These are phyloP conservation scores for Medicago arabica DNA, from an alignment of 306 rosid species.

Conservation along the genomic window DNA sequence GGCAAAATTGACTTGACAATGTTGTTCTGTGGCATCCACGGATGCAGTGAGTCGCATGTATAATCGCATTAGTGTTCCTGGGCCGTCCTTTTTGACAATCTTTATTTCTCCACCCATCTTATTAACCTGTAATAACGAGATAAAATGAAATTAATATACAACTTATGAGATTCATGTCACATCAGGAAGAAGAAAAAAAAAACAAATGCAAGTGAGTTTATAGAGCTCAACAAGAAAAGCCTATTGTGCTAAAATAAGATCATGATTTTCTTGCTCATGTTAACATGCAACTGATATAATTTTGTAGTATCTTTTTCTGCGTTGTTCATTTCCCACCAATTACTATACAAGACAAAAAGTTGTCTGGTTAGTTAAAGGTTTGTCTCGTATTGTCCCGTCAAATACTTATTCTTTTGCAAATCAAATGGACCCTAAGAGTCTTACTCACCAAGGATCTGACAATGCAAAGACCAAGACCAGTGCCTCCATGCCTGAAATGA, in stretches of 20 bases:
- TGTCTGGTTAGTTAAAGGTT: no score
- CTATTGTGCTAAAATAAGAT: constrained; percentile 1
- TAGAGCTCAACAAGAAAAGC: constrained; percentile 25
- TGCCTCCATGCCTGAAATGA: constrained; percentile 92
- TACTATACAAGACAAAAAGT: no score
- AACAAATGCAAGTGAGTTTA: no score
- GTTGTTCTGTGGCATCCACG: constrained; percentile 65
- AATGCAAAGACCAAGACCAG: constrained; percentile 98
- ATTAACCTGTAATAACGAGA: constrained; percentile 63
- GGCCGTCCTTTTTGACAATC: constrained; percentile 83
- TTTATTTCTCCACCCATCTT: constrained; percentile 99
- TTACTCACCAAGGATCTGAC: constrained; percentile 89
- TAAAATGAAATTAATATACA: constrained; percentile 22
- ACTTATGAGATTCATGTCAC: constrained; percentile 13
- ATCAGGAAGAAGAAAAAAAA: background rate
- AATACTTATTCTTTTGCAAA: no score
- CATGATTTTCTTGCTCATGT: constrained; percentile 20
- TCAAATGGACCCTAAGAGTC: background rate
- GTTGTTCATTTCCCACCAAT: no score
- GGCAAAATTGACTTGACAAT: constrained; percentile 67
- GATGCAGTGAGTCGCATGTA: constrained; percentile 72
- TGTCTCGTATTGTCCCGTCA: no score
- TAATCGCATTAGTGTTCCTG: constrained; percentile 88
- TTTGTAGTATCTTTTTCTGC: no score
- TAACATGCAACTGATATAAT: constrained; percentile 28